phyloP scores from a whole-genome alignment of 1,284 basidiomycete species.

The Leccinum fallax region DNA sequence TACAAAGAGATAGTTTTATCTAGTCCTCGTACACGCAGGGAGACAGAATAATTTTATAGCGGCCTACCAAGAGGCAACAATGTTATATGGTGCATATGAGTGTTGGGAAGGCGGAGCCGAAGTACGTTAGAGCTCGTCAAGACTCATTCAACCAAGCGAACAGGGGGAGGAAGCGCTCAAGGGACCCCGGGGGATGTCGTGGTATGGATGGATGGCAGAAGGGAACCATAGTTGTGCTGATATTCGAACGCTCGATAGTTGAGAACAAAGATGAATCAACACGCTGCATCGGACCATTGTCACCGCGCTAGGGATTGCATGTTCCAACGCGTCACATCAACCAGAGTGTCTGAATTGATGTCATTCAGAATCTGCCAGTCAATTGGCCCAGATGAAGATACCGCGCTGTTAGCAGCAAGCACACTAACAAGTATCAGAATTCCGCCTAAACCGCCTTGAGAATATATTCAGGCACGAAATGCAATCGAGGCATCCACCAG shows the following conservation, averaged over 20 bases:
- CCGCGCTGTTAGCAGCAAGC: conserved; percentile 28
- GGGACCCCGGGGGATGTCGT: not conserved
- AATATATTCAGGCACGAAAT: conserved; percentile 27
- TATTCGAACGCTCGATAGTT: not conserved
- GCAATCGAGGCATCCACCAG: conserved; percentile 41
- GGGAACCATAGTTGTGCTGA: not conserved
- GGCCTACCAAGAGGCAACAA: not conserved
- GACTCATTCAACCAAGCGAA: not conserved
- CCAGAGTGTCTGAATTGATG: not conserved
- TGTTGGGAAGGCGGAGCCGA: not conserved
- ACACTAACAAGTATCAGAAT: conserved; percentile 31
- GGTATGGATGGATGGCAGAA: not conserved
- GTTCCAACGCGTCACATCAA: not conserved
- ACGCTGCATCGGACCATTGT: not conserved
- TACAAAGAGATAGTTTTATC: not conserved
- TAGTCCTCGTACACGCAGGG: not conserved
- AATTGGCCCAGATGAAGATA: conserved; percentile 31
- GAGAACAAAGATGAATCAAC: not conserved
- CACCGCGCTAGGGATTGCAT: not conserved
- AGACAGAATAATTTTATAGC: not conserved
- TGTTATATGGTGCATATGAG: not conserved
- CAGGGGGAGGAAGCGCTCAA: not conserved
- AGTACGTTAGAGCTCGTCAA: not conserved
- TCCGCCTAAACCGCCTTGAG: conserved; percentile 21
- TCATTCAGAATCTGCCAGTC: conserved; percentile 31